Conservation (phyloP, 2,329 filamentous ascomycete species). For the Phyllosticta citriasiana region DNA sequence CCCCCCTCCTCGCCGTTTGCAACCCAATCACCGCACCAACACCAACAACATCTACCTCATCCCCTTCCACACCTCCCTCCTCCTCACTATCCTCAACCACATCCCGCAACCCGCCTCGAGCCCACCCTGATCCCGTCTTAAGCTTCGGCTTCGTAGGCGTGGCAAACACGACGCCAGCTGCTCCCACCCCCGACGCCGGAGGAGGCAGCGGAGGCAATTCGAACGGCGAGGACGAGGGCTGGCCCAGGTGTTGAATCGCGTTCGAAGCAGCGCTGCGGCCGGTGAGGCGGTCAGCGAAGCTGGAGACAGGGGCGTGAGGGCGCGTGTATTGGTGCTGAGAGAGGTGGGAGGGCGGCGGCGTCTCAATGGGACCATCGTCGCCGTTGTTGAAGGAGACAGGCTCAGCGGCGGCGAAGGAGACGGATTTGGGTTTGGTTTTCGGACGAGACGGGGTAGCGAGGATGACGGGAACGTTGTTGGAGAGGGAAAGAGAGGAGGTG, state of each 20-base stretch:
- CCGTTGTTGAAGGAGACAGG: slow-evolving; percentile 12
- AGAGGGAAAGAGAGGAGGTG: not conserved
- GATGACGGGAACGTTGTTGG: not conserved
- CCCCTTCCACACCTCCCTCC: not conserved
- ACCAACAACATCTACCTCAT: not conserved
- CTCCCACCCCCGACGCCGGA: not conserved
- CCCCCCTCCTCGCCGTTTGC: too few species aligned
- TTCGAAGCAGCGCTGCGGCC: too few species aligned
- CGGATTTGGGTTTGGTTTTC: not conserved
- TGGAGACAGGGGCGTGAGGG: too few species aligned
- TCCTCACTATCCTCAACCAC: not conserved
- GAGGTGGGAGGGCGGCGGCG: too few species aligned
- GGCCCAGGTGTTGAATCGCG: not conserved
- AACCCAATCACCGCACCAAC: too few species aligned
- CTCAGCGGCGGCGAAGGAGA: slow-evolving; percentile 29
- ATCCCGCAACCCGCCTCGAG: not conserved
- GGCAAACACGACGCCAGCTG: not conserved
- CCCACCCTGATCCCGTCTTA: not conserved
- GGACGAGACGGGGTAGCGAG: not conserved
- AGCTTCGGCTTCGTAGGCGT: not conserved
- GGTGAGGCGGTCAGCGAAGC: too few species aligned
- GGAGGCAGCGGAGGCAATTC: not conserved
- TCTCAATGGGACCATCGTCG: slow-evolving; percentile 13
- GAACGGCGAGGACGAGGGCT: not conserved
- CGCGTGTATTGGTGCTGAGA: not conserved